phyloP scores from a whole-genome alignment of 2,329 filamentous ascomycete genomes.

The Phaeoacremonium minimum region DNA sequence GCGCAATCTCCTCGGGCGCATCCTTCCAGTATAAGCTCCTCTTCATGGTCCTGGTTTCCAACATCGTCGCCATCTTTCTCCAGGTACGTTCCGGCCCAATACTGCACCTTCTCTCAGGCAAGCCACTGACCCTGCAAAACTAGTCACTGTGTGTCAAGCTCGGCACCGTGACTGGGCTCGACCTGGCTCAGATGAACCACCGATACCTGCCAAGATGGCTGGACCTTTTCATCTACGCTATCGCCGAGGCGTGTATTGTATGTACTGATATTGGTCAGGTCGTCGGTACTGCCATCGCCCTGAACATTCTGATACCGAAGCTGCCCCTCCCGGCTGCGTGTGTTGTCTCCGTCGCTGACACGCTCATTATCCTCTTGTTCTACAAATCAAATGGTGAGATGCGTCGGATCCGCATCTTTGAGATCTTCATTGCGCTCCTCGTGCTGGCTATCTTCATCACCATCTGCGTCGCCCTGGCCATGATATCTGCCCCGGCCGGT shows the following conservation, averaged over 20 bases:
- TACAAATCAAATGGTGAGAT: slow-evolving; percentile 55
- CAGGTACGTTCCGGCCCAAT: slow-evolving; percentile 18
- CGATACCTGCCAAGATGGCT: slow-evolving; percentile 60
- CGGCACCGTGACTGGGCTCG: slow-evolving; percentile 62
- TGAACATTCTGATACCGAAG: slow-evolving; percentile 57
- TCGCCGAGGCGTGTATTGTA: slow-evolving; percentile 61
- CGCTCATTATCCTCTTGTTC: slow-evolving; percentile 61
- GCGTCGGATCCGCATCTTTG: slow-evolving; percentile 52
- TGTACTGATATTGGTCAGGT: slow-evolving; percentile 64
- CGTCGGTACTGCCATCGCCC: slow-evolving; percentile 63
- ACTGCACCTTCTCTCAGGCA: neutral
- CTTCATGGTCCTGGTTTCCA: slow-evolving; percentile 61
- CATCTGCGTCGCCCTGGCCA: slow-evolving; percentile 60
- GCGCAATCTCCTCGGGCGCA: slow-evolving; percentile 50
- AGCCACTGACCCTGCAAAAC: neutral
- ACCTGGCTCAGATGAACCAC: slow-evolving; percentile 59
- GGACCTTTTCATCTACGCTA: slow-evolving; percentile 52
- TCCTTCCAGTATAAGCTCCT: slow-evolving; percentile 58
- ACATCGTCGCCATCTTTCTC: slow-evolving; percentile 63
- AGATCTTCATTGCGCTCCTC: slow-evolving; percentile 53
- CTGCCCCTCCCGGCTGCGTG: slow-evolving; percentile 61
- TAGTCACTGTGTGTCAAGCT: slow-evolving; percentile 61
- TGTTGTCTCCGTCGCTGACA: slow-evolving; percentile 61
- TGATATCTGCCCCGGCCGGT: slow-evolving; percentile 48
- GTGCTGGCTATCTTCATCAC: slow-evolving; percentile 61